Conservation (phyloP, 306 rosid species). For the Malus asiatica region DNA sequence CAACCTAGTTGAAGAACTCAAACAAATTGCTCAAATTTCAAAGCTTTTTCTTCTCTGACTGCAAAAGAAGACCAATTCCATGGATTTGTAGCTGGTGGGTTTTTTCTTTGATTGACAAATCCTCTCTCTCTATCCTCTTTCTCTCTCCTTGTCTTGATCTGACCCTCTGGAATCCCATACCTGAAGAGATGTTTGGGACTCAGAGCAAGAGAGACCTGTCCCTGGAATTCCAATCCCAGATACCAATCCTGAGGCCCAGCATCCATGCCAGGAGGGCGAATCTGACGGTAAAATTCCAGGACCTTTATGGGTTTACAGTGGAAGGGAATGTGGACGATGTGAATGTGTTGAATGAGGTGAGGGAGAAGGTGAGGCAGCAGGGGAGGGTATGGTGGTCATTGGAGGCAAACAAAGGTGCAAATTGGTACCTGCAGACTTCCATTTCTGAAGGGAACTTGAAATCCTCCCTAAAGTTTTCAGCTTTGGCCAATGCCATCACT, state of each 20-base stretch:
- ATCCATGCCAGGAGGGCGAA: conserved; percentile 87
- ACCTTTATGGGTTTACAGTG: conserved; percentile 86
- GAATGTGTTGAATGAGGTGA: conserved; percentile 88
- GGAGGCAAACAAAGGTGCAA: conserved; percentile 91
- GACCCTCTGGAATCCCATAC: neutral
- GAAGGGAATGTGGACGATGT: conserved; percentile 99
- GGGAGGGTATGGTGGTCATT: conserved; percentile 97
- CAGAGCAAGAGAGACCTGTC: conserved; percentile 76
- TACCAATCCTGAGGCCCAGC: conserved; percentile 82
- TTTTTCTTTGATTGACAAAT: conserved; percentile 32
- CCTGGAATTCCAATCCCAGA: conserved; percentile 78
- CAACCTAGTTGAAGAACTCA: conserved; percentile 2
- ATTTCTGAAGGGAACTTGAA: conserved; percentile 71
- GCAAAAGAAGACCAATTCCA: conserved; percentile 37
- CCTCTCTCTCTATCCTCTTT: conserved; percentile 15
- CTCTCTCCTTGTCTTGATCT: conserved; percentile 31
- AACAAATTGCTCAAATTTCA: conserved; percentile 17
- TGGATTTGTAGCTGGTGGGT: conserved; percentile 31
- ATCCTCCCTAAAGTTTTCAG: conserved; percentile 75
- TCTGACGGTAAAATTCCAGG: conserved; percentile 92
- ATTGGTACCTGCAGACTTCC: conserved; percentile 82
- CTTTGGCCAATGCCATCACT: conserved; percentile 75
- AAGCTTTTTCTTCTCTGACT: conserved; percentile 16
- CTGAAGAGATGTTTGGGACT: conserved; percentile 60
- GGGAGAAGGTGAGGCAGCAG: conserved; percentile 95